Evolutionary conservation across 768 basidiomycete genomes (phyloP), one percentile per base, ranked within the genome.

Genomic region (Amanita phalloides): DNA sequence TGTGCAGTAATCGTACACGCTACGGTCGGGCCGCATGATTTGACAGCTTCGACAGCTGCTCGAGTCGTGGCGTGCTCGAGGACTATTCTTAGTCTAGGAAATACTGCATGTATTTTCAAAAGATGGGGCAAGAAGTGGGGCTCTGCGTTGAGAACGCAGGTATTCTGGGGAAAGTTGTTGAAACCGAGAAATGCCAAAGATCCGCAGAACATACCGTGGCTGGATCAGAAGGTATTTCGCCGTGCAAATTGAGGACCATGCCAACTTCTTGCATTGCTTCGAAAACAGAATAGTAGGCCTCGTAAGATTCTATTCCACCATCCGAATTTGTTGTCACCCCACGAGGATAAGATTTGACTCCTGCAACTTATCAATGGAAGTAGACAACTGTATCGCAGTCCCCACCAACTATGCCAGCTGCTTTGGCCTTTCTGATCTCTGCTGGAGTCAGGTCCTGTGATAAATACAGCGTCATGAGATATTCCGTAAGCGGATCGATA

Each of bases 241-340:
- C 96, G 58, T 99, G 96, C 33, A 99, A 75, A 68, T 98, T 98
- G 39, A 99, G 76, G 17, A 98, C 93, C 81, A 99, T 85, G 61
- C 83, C 89, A 25, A 81, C 84, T 61, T 89, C 82, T 69, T 97
- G 82, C 94, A 98, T 97, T 35, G 83, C 88, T 59, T 81, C 82
- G 63, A 99, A 98, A 30, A 96, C 79, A 17, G 87, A 85, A 66
- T 97, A 96, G 64, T 95, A 99, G 1, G 78, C 74, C 59, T 89
- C 88, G 59, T 98, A 98, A 11, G 90, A 90, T 65, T 98, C 95
- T 57, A 98, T 95, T 6, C 96, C 96, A 32, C 89, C 84, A 53
- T 93, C 90, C 10, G 90, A 94, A 66, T 97, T 95, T 33, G 96
- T 99, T 21, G 96, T 99, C 3, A 99, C 95, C 8, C 96, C 96